Conservation (phyloP, 805 yeast genomes). For the Ogataea philodendri region DNA sequence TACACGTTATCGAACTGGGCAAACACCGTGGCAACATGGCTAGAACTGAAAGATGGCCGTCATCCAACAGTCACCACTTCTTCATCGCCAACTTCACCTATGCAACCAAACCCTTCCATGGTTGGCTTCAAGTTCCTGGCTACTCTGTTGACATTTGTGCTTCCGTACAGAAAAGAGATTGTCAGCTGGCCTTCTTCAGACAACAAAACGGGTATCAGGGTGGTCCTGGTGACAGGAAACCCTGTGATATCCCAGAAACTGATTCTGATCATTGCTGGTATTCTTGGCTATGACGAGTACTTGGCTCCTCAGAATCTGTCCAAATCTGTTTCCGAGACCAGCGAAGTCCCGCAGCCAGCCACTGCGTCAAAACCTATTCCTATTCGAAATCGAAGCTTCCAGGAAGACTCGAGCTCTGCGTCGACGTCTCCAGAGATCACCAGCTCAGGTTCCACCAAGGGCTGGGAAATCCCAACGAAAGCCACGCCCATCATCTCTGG, state of each 20-base stretch:
- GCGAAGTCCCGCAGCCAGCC: constrained; percentile 5
- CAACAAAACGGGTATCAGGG: constrained; percentile 36
- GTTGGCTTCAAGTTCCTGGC: constrained; percentile 41
- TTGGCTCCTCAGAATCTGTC: constrained; percentile 1
- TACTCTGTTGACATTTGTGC: constrained; percentile 43
- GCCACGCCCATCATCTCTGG: constrained; percentile 24
- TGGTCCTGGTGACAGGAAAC: constrained; percentile 54
- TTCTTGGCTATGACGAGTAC: constrained; percentile 39
- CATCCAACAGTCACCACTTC: constrained; percentile 10
- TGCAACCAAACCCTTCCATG: constrained; percentile 3
- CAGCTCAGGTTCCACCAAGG: constrained; percentile 26
- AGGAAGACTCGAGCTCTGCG: constrained; percentile 5
- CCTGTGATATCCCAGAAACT: constrained; percentile 56
- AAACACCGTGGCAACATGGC: constrained; percentile 50
- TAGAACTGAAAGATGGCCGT: constrained; percentile 50
- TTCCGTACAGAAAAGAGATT: constrained; percentile 38
- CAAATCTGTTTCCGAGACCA: constrained; percentile 9
- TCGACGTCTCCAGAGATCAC: constrained; percentile 17
- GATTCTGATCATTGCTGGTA: constrained; percentile 49
- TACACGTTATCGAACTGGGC: constrained; percentile 50
- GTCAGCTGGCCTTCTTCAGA: constrained; percentile 35
- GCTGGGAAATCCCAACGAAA: constrained; percentile 44
- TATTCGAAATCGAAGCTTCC: constrained; percentile 16
- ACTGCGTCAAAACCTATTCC: constrained; percentile 23
- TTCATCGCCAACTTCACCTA: neutral